Base-by-base conservation (phyloP, 768 basidiomycete genomes). In the Sporobolomyces roseus region DNA sequence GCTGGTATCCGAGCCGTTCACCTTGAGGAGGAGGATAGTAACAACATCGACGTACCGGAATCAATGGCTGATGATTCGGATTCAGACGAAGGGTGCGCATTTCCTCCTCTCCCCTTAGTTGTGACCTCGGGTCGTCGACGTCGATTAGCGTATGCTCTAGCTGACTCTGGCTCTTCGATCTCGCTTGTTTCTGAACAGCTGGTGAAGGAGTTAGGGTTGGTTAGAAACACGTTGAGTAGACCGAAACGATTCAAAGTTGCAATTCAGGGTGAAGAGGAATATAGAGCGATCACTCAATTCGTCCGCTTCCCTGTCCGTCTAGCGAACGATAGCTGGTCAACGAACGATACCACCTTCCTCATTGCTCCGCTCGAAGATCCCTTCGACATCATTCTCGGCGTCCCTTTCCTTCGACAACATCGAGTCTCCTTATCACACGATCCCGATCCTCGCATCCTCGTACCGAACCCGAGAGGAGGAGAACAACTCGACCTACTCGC, bases 361-460 rank as follows among this genome's bases (percentile, higher is more conserved):
- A 29, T 60, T 29, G 58, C 41, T 14, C 41, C 41, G 12, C 58
- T 60, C 30, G 43, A 60, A 30, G 60, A 48, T 4, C 60, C 60
- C 23, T 61, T 49, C 60, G 60, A 61, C 32, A 35, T 50, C 46
- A 61, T 61, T 33, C 60, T 61, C 46, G 60, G 60, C 27, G 29
- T 33, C 8, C 60, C 60, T 17, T 61, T 61, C 48, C 43, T 61
- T 12, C 14, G 13, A 14, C 46, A 35, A 23, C 60, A 61, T 49
- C 60, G 45, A 14, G 21, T 61, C 29, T 25, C n/a, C 10, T n/a
- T 59, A 25, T 16, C 21, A 4, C 38, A 7, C 33, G 14, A 9
- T 12, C 56, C 56, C 13, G 56, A 41, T 8, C 56, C 56, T 10
- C 8, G 12, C 7, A 45, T 59, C 29, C 56, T 59, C 36, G 41